Conservation (phyloP, 2,329 filamentous ascomycete genomes). For the Ophiostoma fasciatum region DNA sequence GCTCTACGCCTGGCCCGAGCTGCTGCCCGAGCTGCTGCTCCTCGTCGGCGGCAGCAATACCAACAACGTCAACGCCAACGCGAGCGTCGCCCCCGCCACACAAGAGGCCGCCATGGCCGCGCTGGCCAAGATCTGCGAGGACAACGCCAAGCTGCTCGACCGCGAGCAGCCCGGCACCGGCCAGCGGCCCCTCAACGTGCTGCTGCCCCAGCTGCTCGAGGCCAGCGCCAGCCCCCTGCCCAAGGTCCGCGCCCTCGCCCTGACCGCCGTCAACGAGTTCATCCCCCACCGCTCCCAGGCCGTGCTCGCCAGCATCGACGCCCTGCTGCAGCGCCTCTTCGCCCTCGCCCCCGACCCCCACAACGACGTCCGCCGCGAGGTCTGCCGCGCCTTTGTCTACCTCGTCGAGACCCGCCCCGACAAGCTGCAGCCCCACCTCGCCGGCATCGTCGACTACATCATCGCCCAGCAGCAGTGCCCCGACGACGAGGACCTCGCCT, state of each 20-base stretch:
- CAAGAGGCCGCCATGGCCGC: slow-evolving; percentile 93
- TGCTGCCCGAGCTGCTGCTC: slow-evolving; percentile 68
- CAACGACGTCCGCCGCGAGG: slow-evolving; percentile 75
- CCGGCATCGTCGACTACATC: slow-evolving; percentile 83
- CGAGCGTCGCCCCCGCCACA: slow-evolving; percentile 46
- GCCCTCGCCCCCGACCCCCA: slow-evolving; percentile 61
- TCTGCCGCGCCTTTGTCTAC: slow-evolving; percentile 85
- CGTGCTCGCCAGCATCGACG: slow-evolving; percentile 65
- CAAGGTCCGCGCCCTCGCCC: slow-evolving; percentile 64
- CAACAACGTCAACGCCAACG: slow-evolving; percentile 58
- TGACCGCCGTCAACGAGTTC: slow-evolving; percentile 84
- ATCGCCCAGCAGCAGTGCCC: slow-evolving; percentile 74
- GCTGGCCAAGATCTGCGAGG: slow-evolving; percentile 89
- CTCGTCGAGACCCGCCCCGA: slow-evolving; percentile 83
- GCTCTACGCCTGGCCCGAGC: slow-evolving; percentile 78
- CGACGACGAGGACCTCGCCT: slow-evolving; percentile 76
- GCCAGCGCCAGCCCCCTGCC: slow-evolving; percentile 64
- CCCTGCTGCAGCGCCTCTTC: slow-evolving; percentile 71
- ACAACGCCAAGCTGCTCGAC: slow-evolving; percentile 77
- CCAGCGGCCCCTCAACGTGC: slow-evolving; percentile 71
- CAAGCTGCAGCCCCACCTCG: slow-evolving; percentile 78
- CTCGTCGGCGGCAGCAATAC: too few species aligned
- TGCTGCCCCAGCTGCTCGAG: slow-evolving; percentile 81
- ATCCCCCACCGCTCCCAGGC: slow-evolving; percentile 72
- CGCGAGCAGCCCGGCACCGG: slow-evolving; percentile 78